Base-by-base conservation (phyloP, 108 stramenopile genomes). In the Seminavis robusta region DNA sequence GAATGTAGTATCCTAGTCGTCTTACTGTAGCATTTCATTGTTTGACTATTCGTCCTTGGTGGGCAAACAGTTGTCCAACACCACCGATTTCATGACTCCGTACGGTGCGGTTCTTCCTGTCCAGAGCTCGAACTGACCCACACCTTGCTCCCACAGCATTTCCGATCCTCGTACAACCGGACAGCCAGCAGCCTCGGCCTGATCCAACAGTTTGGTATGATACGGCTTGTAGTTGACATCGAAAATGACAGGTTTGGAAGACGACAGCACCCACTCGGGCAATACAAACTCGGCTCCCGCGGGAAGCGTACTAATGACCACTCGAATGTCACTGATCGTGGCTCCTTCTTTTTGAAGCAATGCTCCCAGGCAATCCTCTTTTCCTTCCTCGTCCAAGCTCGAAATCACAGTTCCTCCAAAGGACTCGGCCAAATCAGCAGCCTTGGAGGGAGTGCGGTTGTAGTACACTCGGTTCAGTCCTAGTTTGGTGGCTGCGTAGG, bases 181-280 rank as follows among this genome's bases (percentile, higher is more conserved):
- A 49, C 88, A 94, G 17, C 86, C 90, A 5, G 77, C 79, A 33
- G 62, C 79, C 30, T 75, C 73, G 7, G 94, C 95, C 63, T 98
- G 97, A 0, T 50, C 50, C n/a, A 98, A 66, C 4, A 98, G 73
- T 5, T 83, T 69, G 9, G 97, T 98, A 39, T 74, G 34, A 50
- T 93, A 93, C 28, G 98, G 97, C 56, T 94, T 95, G 90, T 99
- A 99, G 52, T 97, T 97, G n/a, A 93, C 91, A 54, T 93, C 91
- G 58, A 93, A 83, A 23, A 84, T 66, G 30, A 89, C 58, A n/a
- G 88, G 86, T 13, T 62, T 62, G 7, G 61, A 34, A 24, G 29
- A 33, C 3, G 59, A 46, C 33, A 97, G 61, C 50, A 98, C 31
- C 78, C 87, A 79, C 9, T 71, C 64, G 19, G 98, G 98, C 34